These are phyloP conservation scores for Alternaria conjuncta DNA, from an alignment of 2,329 filamentous ascomycete species.

Conservation along the genomic window DNA sequence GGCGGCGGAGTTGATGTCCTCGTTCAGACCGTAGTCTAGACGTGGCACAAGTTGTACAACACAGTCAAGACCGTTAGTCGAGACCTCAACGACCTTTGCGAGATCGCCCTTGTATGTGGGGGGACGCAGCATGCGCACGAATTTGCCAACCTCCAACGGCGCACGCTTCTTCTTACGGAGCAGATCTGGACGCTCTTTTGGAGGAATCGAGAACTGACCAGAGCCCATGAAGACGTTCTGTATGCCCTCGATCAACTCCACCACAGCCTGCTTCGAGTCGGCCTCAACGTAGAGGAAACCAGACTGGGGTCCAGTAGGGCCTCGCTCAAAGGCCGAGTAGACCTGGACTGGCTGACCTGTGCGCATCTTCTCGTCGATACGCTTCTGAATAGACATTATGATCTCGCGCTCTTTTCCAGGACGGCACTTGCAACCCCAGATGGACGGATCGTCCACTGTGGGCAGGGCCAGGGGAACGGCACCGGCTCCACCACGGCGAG, in stretches of 20 bases:
- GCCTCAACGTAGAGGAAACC: constrained; percentile 97
- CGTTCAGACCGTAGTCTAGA: constrained; percentile 87
- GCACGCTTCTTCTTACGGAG: constrained; percentile 87
- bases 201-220: constrained; percentile 86
- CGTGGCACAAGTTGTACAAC: constrained; percentile 87
- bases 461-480: constrained; percentile 72
- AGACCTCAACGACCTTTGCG: constrained; percentile 89
- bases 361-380: constrained; percentile 78
- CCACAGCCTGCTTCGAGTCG: constrained; percentile 82
- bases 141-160: constrained; percentile 79
- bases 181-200: constrained; percentile 98
- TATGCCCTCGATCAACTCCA: constrained; percentile 81
- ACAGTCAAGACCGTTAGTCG: constrained; percentile 89
- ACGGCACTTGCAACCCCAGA: constrained; percentile 92
- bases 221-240: constrained; percentile 88
- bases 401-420: constrained; percentile 95
- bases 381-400: constrained; percentile 85
- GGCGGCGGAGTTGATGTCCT: constrained; percentile 67
- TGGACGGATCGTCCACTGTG: constrained; percentile 92
- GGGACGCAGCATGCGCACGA: constrained; percentile 84
- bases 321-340: constrained; percentile 90
- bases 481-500: constrained; percentile 39
- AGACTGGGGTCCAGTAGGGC: constrained; percentile 75
- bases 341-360: constrained; percentile 84
- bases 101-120: constrained; percentile 87